A percentile compares a stretch with the other conserved stretches of the same genome.
phyloP scores from a whole-genome alignment of 2,329 filamentous ascomycete genomes.

The Lecanoromycetidae sp. region DNA sequence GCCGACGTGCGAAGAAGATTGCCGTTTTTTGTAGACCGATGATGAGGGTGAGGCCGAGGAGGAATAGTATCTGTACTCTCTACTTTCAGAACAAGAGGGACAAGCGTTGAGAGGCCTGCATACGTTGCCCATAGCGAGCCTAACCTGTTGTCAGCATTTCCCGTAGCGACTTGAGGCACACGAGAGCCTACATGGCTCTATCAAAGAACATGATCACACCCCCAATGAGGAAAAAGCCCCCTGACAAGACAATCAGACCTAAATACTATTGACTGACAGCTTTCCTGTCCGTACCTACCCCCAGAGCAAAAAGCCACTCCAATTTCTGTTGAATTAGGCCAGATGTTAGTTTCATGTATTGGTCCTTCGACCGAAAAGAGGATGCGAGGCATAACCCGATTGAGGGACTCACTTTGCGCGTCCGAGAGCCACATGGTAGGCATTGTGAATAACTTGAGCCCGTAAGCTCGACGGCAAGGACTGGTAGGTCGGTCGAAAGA shows the following conservation, averaged over 20 bases:
- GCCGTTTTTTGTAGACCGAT: slow-evolving; percentile 86
- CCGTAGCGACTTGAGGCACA: neutral
- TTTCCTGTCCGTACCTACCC: slow-evolving; percentile 49
- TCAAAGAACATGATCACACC: slow-evolving; percentile 97
- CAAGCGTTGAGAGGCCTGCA: neutral
- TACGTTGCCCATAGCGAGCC: slow-evolving; percentile 96
- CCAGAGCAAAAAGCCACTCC: slow-evolving; percentile 96
- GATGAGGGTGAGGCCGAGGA: slow-evolving; percentile 89
- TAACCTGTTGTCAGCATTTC: slow-evolving; percentile 26
- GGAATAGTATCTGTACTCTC: slow-evolving; percentile 84
- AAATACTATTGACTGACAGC: too few species aligned
- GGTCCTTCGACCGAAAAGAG: too few species aligned
- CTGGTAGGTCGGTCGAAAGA: neutral
- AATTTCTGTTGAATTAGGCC: slow-evolving; percentile 54
- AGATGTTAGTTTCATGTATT: too few species aligned
- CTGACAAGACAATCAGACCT: slow-evolving; percentile 35
- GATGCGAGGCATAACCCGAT: neutral
- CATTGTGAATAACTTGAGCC: slow-evolving; percentile 39
- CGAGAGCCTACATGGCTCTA: slow-evolving; percentile 56
- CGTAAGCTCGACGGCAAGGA: neutral
- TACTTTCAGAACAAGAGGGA: too few species aligned
- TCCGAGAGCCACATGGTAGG: slow-evolving; percentile 94
- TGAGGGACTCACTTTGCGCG: slow-evolving; percentile 63
- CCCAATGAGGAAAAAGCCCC: slow-evolving; percentile 86
- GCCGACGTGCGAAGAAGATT: slow-evolving; percentile 83